Percentiles rank a stretch among this genome's conserved stretches.
These are phyloP conservation scores for Austroboletus festivus DNA, from an alignment of 768 basidiomycete species.

Conservation along the genomic window DNA sequence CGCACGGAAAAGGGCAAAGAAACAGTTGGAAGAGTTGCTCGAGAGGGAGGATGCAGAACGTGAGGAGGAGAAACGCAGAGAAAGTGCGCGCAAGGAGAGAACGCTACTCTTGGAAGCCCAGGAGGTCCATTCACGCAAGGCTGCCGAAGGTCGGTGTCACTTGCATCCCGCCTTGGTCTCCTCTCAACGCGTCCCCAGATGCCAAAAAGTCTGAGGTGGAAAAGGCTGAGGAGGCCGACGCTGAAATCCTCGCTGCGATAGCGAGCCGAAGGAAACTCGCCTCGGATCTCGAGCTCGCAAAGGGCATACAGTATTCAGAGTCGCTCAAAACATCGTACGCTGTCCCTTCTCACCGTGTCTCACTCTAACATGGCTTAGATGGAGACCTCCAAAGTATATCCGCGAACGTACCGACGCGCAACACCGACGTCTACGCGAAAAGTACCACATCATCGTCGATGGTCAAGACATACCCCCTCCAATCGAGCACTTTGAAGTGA, in stretches of 20 bases:
- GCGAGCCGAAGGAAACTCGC: conserved; percentile 88
- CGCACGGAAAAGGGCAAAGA: conserved; percentile 43
- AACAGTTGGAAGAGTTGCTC: conserved; percentile 54
- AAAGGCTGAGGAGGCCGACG: conserved; percentile 84
- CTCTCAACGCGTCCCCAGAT: conserved; percentile 44
- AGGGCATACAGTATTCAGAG: conserved; percentile 89
- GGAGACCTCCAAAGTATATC: conserved; percentile 85
- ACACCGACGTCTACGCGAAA: conserved; percentile 74
- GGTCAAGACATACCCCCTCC: conserved; percentile 93
- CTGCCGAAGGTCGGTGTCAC: conserved; percentile 62
- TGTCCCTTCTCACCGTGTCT: neutral
- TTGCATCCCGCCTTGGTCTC: neutral
- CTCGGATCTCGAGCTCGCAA: conserved; percentile 88
- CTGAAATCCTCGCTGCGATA: conserved; percentile 88
- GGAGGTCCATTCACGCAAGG: conserved; percentile 85
- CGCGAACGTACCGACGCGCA: conserved; percentile 67
- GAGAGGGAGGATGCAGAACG: conserved; percentile 69
- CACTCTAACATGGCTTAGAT: conserved; percentile 48
- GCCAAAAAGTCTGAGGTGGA: conserved; percentile 86
- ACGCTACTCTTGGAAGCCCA: conserved; percentile 91
- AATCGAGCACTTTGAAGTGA: conserved; percentile 81
- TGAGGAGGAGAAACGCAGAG: conserved; percentile 73
- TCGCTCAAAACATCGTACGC: conserved; percentile 75
- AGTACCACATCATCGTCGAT: conserved; percentile 92
- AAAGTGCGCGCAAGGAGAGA: conserved; percentile 77